Evolutionary conservation across 1,284 basidiomycete species (phyloP).

Genomic region (Rhodotorula sp.): DNA sequence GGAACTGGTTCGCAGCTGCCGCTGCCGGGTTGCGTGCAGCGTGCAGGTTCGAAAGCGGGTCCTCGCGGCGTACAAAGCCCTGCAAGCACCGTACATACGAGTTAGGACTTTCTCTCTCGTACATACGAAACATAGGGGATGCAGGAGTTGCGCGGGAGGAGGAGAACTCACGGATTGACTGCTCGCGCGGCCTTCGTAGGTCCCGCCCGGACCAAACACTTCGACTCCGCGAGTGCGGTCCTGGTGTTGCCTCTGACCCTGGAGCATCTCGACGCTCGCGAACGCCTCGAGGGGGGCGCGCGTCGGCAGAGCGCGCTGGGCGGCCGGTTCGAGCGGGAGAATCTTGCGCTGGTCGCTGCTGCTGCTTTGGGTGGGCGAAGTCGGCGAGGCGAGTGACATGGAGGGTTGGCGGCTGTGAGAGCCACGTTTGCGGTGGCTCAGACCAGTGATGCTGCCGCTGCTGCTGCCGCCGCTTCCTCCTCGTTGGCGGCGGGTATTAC

Average conservation of each 20-base stretch:
- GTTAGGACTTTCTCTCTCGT: neutral
- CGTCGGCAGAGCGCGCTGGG: constrained; percentile 16
- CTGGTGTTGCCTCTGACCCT: constrained; percentile 26
- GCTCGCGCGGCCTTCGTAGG: constrained; percentile 32
- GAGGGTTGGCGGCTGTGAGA: constrained; percentile 25
- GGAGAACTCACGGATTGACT: constrained; percentile 12
- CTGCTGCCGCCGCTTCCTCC: neutral
- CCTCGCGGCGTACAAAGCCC: constrained; percentile 20
- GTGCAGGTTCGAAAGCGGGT: constrained; percentile 24
- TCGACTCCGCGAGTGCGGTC: constrained; percentile 29
- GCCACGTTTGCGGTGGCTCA: constrained; percentile 6
- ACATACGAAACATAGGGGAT: neutral
- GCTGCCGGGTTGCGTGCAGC: constrained; percentile 23
- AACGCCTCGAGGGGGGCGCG: constrained; percentile 38
- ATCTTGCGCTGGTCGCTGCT: constrained; percentile 18
- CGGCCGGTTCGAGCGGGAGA: constrained; percentile 33
- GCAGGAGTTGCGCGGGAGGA: no score
- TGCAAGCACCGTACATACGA: neutral
- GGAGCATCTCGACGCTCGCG: constrained; percentile 39
- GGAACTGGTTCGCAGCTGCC: neutral
- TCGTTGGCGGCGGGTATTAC: neutral
- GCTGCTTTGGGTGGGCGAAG: constrained; percentile 1
- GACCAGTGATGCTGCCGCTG: neutral
- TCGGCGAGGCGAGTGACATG: constrained; percentile 29
- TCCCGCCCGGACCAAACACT: constrained; percentile 25